phyloP scores from a whole-genome alignment of 805 yeast genomes.

The Candida nonsorbophila region DNA sequence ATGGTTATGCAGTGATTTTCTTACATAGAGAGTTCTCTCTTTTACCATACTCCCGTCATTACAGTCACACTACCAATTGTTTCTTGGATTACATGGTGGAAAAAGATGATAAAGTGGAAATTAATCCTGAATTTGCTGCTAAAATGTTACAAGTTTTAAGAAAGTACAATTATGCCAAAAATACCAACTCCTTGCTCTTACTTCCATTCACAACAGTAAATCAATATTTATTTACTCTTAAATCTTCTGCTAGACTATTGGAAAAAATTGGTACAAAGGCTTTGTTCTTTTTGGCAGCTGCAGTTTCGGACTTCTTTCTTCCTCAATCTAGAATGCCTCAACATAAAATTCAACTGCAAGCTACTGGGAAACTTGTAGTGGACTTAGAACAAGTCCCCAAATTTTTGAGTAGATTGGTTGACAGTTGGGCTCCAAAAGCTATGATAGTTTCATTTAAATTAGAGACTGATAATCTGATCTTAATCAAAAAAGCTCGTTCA shows the following conservation, averaged over 20 bases:
- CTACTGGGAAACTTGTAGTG: constrained; percentile 72
- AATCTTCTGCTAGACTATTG: constrained; percentile 56
- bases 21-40: constrained; percentile 88
- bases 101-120: constrained; percentile 49
- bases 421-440: constrained; percentile 91
- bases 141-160: constrained; percentile 56
- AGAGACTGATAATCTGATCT: constrained; percentile 74
- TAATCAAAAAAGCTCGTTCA: constrained; percentile 67
- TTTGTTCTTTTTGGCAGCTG: constrained; percentile 89
- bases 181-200: constrained; percentile 49
- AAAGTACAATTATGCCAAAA: constrained; percentile 49
- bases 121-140: constrained; percentile 54
- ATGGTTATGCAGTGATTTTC: constrained; percentile 89
- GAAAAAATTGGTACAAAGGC: constrained; percentile 52
- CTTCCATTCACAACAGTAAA: constrained; percentile 94
- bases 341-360: constrained; percentile 89
- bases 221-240: constrained; percentile 84
- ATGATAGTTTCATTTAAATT: constrained; percentile 92
- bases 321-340: constrained; percentile 84
- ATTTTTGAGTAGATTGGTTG: constrained; percentile 80
- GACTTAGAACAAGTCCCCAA: constrained; percentile 96
- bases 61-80: constrained; percentile 77
- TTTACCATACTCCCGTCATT: constrained; percentile 88
- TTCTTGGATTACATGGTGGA: constrained; percentile 79
- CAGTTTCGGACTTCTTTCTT: constrained; percentile 93